Percentiles rank a stretch among this genome's conserved stretches.
These are phyloP conservation scores for Pholiota molesta DNA, from an alignment of 768 basidiomycete species.

Conservation along the genomic window DNA sequence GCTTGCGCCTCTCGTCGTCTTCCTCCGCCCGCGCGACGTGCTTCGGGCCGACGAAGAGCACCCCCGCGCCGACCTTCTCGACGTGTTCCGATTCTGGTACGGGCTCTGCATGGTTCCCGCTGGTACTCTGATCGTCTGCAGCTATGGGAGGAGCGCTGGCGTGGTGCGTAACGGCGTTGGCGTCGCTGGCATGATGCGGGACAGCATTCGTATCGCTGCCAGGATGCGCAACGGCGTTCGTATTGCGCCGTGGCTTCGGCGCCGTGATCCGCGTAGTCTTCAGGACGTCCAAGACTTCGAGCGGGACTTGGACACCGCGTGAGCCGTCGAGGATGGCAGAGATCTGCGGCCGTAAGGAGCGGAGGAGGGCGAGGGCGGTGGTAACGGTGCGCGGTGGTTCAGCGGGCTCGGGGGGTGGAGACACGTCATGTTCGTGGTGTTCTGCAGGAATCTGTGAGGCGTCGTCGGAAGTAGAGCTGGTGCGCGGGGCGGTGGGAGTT, in stretches of 20 bases:
- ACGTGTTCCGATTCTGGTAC: background rate
- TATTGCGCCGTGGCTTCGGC: background rate
- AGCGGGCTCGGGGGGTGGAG: background rate
- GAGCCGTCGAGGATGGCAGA: constrained; percentile 36
- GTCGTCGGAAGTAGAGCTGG: too few relatives aligned
- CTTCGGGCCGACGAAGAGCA: constrained; percentile 24
- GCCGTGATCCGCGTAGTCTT: constrained; percentile 27
- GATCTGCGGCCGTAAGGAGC: constrained; percentile 44
- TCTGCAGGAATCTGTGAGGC: too few relatives aligned
- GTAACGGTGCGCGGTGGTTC: constrained; percentile 33
- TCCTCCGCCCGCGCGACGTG: background rate
- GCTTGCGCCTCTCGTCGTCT: constrained; percentile 16
- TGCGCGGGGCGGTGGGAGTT: background rate
- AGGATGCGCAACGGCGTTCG: too few relatives aligned
- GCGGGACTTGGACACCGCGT: constrained; percentile 31
- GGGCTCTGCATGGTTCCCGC: background rate
- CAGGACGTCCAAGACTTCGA: constrained; percentile 47
- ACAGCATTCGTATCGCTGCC: background rate
- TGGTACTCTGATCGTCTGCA: too few relatives aligned
- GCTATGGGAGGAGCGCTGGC: too few relatives aligned
- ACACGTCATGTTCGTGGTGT: background rate
- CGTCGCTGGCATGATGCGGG: too few relatives aligned
- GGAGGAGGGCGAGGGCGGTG: constrained; percentile 46
- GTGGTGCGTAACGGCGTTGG: too few relatives aligned
- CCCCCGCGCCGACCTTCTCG: constrained; percentile 25